Evolutionary conservation across 495 filamentous ascomycete genomes (phyloP).

Genomic region (Entonaema liquescens): DNA sequence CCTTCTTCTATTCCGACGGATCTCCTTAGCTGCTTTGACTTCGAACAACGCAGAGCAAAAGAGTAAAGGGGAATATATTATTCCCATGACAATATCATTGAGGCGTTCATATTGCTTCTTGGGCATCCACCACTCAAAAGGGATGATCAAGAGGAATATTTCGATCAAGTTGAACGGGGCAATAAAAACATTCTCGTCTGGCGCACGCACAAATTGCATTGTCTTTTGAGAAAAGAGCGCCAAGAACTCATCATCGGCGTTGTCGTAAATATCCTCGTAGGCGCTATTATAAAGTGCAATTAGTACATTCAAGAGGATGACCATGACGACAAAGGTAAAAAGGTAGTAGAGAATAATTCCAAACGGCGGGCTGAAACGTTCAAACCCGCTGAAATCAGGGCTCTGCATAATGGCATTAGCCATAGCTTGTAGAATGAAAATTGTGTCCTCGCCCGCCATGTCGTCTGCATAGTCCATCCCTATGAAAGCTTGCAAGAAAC

Average conservation of each 20-base stretch:
- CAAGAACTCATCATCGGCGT: conserved; percentile 94
- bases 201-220: conserved; percentile 93
- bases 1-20: conserved; percentile 74
- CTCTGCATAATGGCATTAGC: conserved; percentile 86
- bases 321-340: conserved; percentile 98
- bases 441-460: conserved; percentile 63
- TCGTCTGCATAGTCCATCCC: conserved; percentile 87
- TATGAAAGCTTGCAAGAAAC: conserved; percentile 95
- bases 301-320: conserved; percentile 88
- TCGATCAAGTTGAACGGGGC: conserved; percentile 95
- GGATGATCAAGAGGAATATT: conserved; percentile 77
- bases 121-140: conserved; percentile 95
- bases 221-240: conserved; percentile 90
- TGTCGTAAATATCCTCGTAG: conserved; percentile 94
- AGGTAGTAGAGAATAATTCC: conserved; percentile 92
- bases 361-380: conserved; percentile 77
- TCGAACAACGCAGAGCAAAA: conserved; percentile 82
- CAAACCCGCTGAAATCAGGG: conserved; percentile 90
- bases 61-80: conserved; percentile 86
- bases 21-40: conserved; percentile 69
- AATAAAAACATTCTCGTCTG: conserved; percentile 98
- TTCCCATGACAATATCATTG: conserved; percentile 86
- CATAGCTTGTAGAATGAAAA: conserved; percentile 89
- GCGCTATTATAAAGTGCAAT: conserved; percentile 97
- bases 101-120: conserved; percentile 72